A percentile compares a stretch with the other conserved stretches of the same genome.
phyloP scores from a whole-genome alignment of 306 rosid species.

The Castanea mollissima region DNA sequence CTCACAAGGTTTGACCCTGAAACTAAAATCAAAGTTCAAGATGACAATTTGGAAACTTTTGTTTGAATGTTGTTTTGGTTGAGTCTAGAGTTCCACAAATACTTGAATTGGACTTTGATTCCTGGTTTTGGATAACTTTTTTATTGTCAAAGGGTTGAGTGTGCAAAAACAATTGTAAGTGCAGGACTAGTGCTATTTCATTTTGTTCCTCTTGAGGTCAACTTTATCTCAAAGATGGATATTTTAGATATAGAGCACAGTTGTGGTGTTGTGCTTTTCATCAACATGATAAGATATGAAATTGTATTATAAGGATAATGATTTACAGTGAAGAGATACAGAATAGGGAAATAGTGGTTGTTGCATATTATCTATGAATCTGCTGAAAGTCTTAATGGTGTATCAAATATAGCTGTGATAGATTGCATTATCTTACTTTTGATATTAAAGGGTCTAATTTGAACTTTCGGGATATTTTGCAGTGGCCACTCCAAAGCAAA shows the following conservation, averaged over 20 bases:
- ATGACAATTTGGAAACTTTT: background rate
- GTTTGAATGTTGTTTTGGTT: background rate
- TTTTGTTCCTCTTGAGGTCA: background rate
- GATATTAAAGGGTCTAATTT: conserved; percentile 28
- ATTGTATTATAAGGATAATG: conserved; percentile 21
- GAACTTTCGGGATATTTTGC: conserved; percentile 25
- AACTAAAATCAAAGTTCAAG: background rate
- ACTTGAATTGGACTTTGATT: conserved; percentile 22
- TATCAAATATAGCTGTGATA: conserved; percentile 15
- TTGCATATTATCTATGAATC: conserved; percentile 20
- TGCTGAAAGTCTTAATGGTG: conserved; percentile 10
- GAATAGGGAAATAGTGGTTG: conserved; percentile 8
- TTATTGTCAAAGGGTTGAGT: conserved; percentile 17
- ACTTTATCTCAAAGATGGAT: conserved; percentile 15
- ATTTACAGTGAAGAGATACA: conserved; percentile 9
- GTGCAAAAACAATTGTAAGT: background rate
- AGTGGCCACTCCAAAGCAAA: conserved; percentile 98
- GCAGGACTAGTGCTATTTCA: background rate
- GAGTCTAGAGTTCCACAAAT: conserved; percentile 3
- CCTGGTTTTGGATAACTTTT: background rate
- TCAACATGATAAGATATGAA: conserved; percentile 1
- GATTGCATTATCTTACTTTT: conserved; percentile 7
- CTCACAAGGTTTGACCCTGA: conserved; percentile 72
- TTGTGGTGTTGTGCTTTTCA: conserved; percentile 15
- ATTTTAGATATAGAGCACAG: conserved; percentile 21